Conservation (phyloP, 352 stramenopile genomes). For the Globisporangium iwayamae region DNA sequence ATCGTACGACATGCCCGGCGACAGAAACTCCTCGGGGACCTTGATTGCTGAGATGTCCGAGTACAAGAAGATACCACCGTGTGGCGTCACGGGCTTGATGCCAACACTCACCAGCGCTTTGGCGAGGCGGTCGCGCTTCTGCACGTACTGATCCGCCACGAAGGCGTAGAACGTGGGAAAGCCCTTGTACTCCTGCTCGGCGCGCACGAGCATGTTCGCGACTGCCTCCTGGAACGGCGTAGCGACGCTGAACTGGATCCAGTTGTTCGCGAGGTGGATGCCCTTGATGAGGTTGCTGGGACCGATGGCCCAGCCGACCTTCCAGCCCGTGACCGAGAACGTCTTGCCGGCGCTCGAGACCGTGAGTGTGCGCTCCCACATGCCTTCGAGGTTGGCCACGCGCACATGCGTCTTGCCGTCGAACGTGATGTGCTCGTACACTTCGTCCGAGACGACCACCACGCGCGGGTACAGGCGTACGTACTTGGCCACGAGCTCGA, state of each 20-base stretch:
- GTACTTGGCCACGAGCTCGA: constrained; percentile 91
- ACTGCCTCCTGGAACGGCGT: constrained; percentile 86
- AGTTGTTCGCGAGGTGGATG: constrained; percentile 81
- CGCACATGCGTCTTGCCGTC: constrained; percentile 67
- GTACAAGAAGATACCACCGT: constrained; percentile 80
- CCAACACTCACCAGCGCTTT: constrained; percentile 48
- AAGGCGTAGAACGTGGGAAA: constrained; percentile 81
- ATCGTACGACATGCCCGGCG: constrained; percentile 68
- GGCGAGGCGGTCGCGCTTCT: constrained; percentile 66
- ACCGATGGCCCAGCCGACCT: constrained; percentile 91
- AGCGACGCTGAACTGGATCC: constrained; percentile 84
- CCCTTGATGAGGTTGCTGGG: constrained; percentile 67
- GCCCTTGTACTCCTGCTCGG: constrained; percentile 64
- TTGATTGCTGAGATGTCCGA: constrained; percentile 69
- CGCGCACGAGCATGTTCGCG: constrained; percentile 69
- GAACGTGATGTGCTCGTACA: constrained; percentile 97
- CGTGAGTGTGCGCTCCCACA: constrained; percentile 86
- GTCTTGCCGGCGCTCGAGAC: constrained; percentile 91
- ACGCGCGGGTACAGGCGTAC: constrained; percentile 77
- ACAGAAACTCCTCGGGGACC: constrained; percentile 48
- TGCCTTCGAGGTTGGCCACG: constrained; percentile 75
- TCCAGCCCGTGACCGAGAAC: constrained; percentile 92
- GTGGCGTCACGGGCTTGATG: constrained; percentile 58
- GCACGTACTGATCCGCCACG: constrained; percentile 65
- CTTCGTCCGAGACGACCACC: constrained; percentile 97